Conservation (phyloP, 1,139 yeast genomes). For the Sugiyamaella pinicola region DNA sequence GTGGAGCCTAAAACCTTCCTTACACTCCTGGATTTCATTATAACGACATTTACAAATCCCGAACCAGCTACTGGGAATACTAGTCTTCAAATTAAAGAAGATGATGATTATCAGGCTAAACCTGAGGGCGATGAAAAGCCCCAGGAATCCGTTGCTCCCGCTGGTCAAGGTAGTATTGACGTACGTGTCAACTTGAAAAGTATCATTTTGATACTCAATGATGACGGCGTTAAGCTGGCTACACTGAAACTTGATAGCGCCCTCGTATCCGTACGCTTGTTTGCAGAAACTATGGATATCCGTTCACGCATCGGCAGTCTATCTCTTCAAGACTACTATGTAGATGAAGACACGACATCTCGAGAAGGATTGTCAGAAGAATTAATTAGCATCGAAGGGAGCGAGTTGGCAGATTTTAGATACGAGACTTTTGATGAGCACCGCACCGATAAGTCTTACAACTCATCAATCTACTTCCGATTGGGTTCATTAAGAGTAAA, state of each 20-base stretch:
- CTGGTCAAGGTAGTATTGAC: constrained; percentile 69
- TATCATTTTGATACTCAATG: constrained; percentile 74
- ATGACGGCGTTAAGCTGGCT: constrained; percentile 80
- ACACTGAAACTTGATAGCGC: constrained; percentile 79
- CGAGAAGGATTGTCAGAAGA: constrained; percentile 64
- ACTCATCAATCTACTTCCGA: constrained; percentile 63
- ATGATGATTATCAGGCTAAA: constrained; percentile 2
- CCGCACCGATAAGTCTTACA: constrained; percentile 44
- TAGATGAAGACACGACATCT: constrained; percentile 50
- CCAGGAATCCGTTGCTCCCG: constrained; percentile 14
- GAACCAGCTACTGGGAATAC: constrained; percentile 38
- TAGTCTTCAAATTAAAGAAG: constrained; percentile 8
- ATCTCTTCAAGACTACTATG: constrained; percentile 73
- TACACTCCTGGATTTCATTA: constrained; percentile 74
- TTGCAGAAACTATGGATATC: constrained; percentile 80
- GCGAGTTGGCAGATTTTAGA: constrained; percentile 76
- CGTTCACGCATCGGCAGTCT: constrained; percentile 79
- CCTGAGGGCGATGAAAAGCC: neutral
- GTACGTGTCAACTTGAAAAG: constrained; percentile 72
- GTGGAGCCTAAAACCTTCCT: constrained; percentile 77
- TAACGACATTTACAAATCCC: constrained; percentile 84
- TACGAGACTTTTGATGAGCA: constrained; percentile 76
- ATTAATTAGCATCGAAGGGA: constrained; percentile 77
- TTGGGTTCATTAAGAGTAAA: constrained; percentile 76
- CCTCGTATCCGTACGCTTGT: constrained; percentile 59